Evolutionary conservation across 2,329 filamentous ascomycete genomes (phyloP), one percentile per base, ranked within the genome.

Genomic region (Hypoxylon sp.): DNA sequence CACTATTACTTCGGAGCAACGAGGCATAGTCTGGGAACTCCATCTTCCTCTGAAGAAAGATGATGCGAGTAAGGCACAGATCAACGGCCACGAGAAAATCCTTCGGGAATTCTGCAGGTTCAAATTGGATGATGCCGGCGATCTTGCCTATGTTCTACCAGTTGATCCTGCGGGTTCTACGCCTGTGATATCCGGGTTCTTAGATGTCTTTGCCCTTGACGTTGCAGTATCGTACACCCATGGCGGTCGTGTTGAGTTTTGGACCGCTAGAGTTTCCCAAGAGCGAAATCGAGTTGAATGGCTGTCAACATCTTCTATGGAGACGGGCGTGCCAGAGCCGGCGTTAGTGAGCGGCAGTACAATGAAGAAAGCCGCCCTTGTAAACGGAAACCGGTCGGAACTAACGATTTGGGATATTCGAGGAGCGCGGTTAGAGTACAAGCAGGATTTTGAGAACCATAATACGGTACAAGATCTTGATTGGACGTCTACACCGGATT

Each of bases 401-500:
- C 81, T 98, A 53, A 97, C 93, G 0, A 97, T 98, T 53, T 98
- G 94, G 95, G 94, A 97, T 75, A 92, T 93, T 10, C 89, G 91
- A 68, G 92, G 91, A 60, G 90, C 90, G 1, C 90, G 93, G 68
- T 85, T 97, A 5, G 94, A 98, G 78, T 94, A 93, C 75, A 87
- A 92, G 67, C 88, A 95, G 73, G 86, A 89, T 30, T 96, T 94
- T 70, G 86, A 91, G 70, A 85, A 86, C 11, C 86, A 91, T 65
- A 91, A 96, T 73, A 87, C 86, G 5, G 93, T 98, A 43, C 89
- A 91, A 69, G 94, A 97, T 78, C 86, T 98, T 11, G 94, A 97
- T 78, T 98, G 95, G 95, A 95, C 94, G 0, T 95, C 93, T 2
- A 97, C 94, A 0, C 93, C 93, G 0, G 93, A 97, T 77, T 90